Evolutionary conservation across 2,329 filamentous ascomycete species (phyloP), one percentile per base, ranked within the genome.

Genomic region (Mycosphaerella arachidis): DNA sequence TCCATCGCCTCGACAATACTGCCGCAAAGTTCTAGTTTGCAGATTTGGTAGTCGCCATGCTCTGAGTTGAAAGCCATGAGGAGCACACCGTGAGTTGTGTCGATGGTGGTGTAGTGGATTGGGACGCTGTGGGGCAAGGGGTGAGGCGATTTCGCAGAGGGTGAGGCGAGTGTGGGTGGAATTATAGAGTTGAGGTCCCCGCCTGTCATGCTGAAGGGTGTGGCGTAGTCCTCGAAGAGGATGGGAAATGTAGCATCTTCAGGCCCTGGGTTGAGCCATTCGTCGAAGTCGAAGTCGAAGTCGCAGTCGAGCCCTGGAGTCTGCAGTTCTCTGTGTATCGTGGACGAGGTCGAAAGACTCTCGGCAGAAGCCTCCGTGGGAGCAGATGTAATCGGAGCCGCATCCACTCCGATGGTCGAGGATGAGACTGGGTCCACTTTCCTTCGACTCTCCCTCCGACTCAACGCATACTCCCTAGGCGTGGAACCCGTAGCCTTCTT

Each of bases 401-500:
- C 24, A 24, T 24, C 24, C 24, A 24, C 24, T 2, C 2, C 24
- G 24, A 24, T 43, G 5, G 10, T 37, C 16, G 35, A 37, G 7
- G 10, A 12, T 8, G 10, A 51, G 48, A 27, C n/a, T 30, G 40
- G 48, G 18, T 51, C 55, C 24, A 16, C 55, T 1, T 12, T 16
- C 12, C 45, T 10, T 31, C 54, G 31, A n/a, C 18, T 31, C 8
- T 30, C 29, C 24, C 61, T 48, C 9, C 27, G 12, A 6, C 24
- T 12, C 27, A 56, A 30, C 31, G 63, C 70, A 64, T 76, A 79
- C 60, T 76, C 75, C 29, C 78, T 79, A 2, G 81, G 82, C 52
- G 83, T 85, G 46, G 80, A 59, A 7, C 83, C 82, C 16, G 78
- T 79, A 48, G 77, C 78, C 67, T 78, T 79, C 71, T 84, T 86